A percentile compares a stretch with the other conserved stretches of the same genome.
Evolutionary conservation across 2,329 filamentous ascomycete species (phyloP).

Genomic region (Fusarium pseudonygamai): DNA sequence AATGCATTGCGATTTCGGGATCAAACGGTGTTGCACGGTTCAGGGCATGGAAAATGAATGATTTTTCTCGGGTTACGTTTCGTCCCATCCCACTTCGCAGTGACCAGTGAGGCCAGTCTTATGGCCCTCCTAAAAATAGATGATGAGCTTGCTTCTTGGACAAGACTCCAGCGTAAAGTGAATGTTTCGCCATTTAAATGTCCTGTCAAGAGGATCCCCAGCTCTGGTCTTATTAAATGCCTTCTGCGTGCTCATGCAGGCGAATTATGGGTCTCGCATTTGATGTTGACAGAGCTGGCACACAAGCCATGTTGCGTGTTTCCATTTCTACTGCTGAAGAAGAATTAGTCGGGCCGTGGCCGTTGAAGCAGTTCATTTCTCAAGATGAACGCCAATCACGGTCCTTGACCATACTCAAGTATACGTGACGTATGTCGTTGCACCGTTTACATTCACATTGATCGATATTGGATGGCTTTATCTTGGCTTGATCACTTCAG

Average conservation of each 20-base stretch:
- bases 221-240: not conserved
- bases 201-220: not conserved
- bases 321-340: not conserved
- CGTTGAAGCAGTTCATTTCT: no score
- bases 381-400: not conserved
- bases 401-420: not conserved
- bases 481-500: not conserved
- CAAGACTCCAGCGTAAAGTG: constrained; percentile 24
- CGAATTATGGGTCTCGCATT: not conserved
- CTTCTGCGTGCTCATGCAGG: not conserved
- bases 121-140: constrained; percentile 53
- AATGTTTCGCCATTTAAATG: not conserved
- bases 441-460: not conserved
- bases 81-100: constrained; percentile 43
- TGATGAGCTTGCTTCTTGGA: constrained; percentile 43
- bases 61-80: constrained; percentile 50
- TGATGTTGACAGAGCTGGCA: not conserved
- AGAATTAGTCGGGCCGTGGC: not conserved
- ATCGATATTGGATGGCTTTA: not conserved
- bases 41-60: constrained; percentile 56
- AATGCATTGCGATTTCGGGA: constrained; percentile 52
- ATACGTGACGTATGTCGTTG: not conserved
- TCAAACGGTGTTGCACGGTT: constrained; percentile 54
- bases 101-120: constrained; percentile 40
- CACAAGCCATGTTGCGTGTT: not conserved